phyloP scores from a whole-genome alignment of 345 rosid genomes.

The Physaria fendleri region DNA sequence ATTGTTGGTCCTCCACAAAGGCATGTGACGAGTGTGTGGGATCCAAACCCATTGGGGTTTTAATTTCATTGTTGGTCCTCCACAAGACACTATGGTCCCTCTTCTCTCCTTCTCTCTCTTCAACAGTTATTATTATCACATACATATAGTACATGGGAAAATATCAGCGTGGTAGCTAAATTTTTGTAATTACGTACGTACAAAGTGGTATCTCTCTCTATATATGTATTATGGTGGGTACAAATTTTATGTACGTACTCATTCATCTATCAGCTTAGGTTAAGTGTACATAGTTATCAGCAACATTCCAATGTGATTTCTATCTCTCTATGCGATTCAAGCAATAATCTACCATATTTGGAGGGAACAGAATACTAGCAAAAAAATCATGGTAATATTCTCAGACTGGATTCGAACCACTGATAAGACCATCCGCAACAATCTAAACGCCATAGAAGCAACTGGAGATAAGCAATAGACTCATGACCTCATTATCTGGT shows the following conservation, averaged over 20 bases:
- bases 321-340: no score
- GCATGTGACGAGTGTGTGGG: constrained; percentile 55
- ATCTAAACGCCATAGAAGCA: no score
- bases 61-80: constrained; percentile 46
- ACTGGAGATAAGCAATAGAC: no score
- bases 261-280: constrained; percentile 4
- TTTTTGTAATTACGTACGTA: constrained; percentile 26
- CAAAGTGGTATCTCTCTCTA: constrained; percentile 8
- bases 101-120: constrained; percentile 19
- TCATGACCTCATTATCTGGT: no score
- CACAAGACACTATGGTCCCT: constrained; percentile 53
- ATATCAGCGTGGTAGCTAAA: constrained; percentile 19
- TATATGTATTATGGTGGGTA: constrained; percentile 22
- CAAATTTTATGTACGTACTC: constrained; percentile 18
- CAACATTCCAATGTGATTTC: no score
- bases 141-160: not conserved
- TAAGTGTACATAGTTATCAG: not conserved
- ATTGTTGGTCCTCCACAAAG: constrained; percentile 48
- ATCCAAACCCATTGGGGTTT: constrained; percentile 42
- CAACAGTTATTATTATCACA: not conserved
- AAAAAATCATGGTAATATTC: no score
- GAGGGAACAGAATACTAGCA: no score
- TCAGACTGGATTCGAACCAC: no score
- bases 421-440: no score
- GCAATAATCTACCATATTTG: no score